These are phyloP conservation scores for Picea glauca DNA, from an alignment of 75 land plant genomes.

Conservation along the genomic window DNA sequence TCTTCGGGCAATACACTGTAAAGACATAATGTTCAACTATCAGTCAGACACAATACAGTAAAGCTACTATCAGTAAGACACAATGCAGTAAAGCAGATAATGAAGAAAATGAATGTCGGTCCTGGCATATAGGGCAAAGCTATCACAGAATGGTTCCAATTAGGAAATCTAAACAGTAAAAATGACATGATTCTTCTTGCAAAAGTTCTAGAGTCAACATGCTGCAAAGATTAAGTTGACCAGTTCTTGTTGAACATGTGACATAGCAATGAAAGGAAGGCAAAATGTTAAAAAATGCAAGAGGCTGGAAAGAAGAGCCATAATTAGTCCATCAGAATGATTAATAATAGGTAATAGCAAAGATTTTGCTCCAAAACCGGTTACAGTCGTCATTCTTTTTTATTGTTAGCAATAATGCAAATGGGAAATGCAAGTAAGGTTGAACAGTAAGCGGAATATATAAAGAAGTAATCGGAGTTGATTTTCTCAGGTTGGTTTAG, in stretches of 20 bases:
- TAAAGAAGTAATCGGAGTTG: too few species aligned
- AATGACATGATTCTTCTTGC: not conserved
- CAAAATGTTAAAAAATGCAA: not conserved
- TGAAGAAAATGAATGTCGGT: not conserved
- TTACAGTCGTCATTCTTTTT: not conserved
- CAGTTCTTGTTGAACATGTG: not conserved
- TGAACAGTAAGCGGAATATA: not conserved
- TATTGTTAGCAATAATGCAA: not conserved
- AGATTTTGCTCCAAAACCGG: not conserved
- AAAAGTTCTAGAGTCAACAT: not conserved
- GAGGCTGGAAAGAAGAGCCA: not conserved
- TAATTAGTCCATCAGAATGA: not conserved
- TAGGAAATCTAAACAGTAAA: not conserved
- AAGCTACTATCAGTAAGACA: not conserved
- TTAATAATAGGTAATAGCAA: not conserved
- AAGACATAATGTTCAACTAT: conserved; percentile 2
- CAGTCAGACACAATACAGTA: not conserved
- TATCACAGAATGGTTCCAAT: not conserved
- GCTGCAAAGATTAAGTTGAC: not conserved
- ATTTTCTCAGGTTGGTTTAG: too few species aligned
- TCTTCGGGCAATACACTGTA: conserved; percentile 85
- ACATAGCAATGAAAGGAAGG: not conserved
- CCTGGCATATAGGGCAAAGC: not conserved
- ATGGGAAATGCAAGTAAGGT: not conserved
- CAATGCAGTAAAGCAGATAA: not conserved